Evolutionary conservation across 108 stramenopile genomes (phyloP).

Genomic region (Cyclotella sp.): DNA sequence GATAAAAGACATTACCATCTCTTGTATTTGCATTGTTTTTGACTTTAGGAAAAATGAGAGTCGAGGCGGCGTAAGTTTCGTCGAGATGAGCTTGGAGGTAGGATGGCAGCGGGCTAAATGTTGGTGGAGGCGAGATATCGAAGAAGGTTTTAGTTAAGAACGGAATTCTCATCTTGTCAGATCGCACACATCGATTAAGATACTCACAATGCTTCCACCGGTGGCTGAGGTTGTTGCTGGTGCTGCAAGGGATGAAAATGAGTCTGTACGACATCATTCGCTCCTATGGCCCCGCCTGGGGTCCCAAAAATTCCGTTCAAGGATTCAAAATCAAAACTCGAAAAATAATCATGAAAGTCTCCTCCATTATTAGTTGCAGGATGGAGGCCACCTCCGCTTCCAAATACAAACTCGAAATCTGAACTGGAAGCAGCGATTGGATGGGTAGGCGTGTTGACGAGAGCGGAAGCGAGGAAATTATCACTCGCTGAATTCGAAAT

Average conservation of each 20-base stretch:
- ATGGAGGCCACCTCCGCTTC: not conserved
- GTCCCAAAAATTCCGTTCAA: slow-evolving; percentile 8
- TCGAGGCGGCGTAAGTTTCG: slow-evolving; percentile 47
- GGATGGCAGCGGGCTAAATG: slow-evolving; percentile 29
- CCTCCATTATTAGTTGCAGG: not conserved
- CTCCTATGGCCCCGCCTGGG: not conserved
- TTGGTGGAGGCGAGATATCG: not conserved
- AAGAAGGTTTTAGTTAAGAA: not conserved
- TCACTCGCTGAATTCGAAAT: not conserved
- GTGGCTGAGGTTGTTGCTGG: not conserved
- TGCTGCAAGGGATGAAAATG: not conserved
- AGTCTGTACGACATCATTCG: not conserved
- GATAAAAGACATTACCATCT: slow-evolving; percentile 23
- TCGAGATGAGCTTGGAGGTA: slow-evolving; percentile 49
- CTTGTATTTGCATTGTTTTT: not conserved
- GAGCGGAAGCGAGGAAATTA: not conserved
- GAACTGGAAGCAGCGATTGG: no score
- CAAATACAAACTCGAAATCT: not conserved
- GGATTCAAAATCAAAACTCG: slow-evolving; percentile 12
- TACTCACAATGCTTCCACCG: slow-evolving; percentile 15
- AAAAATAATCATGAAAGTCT: slow-evolving; percentile 7
- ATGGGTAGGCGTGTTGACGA: slow-evolving; percentile 4
- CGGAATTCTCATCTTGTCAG: not conserved
- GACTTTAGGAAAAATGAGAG: slow-evolving; percentile 16
- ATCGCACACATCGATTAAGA: not conserved